Conservation (phyloP, 345 rosid genomes). For the Trapa bicornis region DNA sequence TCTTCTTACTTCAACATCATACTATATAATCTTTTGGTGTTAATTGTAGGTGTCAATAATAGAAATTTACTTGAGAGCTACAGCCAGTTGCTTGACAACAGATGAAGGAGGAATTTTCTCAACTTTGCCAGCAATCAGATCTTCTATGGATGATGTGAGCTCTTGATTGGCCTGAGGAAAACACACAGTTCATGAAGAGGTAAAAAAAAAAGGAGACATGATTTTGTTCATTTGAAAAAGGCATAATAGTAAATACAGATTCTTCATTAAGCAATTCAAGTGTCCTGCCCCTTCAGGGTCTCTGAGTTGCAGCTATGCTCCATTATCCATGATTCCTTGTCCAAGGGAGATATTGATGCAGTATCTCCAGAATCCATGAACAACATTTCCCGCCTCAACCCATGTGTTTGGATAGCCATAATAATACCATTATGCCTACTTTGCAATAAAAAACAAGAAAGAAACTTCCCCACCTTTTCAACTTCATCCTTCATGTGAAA, state of each 20-base stretch:
- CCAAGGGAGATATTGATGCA: too few relatives aligned
- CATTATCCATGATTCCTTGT: too few relatives aligned
- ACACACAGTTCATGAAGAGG: not conserved
- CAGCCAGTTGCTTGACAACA: slow-evolving; percentile 68
- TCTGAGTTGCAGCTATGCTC: too few relatives aligned
- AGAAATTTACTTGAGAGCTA: slow-evolving; percentile 61
- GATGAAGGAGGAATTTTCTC: slow-evolving; percentile 58
- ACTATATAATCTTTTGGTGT: not conserved
- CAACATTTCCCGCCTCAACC: too few relatives aligned
- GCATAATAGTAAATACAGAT: not conserved
- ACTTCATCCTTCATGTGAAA: slow-evolving; percentile 52
- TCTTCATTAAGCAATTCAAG: not conserved
- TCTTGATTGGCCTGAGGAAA: slow-evolving; percentile 22
- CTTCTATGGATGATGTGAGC: slow-evolving; percentile 33
- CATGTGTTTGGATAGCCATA: not conserved
- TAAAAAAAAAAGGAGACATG: not conserved
- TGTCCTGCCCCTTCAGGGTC: not conserved
- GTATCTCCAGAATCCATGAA: too few relatives aligned
- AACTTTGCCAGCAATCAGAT: slow-evolving; percentile 37
- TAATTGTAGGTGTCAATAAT: not conserved
- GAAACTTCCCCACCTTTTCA: slow-evolving; percentile 48
- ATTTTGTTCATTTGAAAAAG: not conserved
- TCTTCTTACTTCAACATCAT: not conserved
- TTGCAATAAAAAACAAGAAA: not conserved
- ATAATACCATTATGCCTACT: not conserved